phyloP scores from a whole-genome alignment of 768 basidiomycete species.

The Hydnum rufescens region DNA sequence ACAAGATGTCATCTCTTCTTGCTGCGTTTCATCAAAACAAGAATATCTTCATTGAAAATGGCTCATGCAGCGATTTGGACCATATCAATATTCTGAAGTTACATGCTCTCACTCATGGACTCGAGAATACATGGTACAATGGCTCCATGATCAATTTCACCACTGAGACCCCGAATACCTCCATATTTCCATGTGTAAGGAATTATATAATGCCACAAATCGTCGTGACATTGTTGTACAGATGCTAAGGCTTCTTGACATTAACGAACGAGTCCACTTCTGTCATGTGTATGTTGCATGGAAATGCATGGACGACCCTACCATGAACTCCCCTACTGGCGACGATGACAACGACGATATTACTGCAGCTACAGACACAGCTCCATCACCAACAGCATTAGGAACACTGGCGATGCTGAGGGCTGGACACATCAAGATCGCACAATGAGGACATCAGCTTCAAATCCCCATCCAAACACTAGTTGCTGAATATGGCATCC shows the following conservation, averaged over 20 bases:
- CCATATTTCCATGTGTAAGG: background rate
- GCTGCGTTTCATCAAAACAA: background rate
- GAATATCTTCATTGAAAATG: background rate
- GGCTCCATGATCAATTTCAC: background rate
- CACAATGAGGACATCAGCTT: background rate
- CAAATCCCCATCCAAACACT: background rate
- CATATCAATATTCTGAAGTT: background rate
- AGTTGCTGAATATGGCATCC: background rate
- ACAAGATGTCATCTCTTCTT: background rate
- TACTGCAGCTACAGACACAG: background rate
- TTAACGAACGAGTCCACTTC: background rate
- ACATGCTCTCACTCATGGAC: background rate
- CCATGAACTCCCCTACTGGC: background rate
- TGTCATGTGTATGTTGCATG: background rate
- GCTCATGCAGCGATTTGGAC: background rate
- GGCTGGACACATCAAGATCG: background rate
- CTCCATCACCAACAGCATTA: background rate
- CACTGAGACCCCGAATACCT: background rate
- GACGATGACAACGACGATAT: background rate
- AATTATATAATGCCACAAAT: background rate
- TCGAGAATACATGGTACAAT: background rate
- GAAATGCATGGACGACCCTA: background rate
- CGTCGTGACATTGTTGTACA: background rate
- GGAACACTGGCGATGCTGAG: background rate
- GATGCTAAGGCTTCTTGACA: background rate